phyloP scores from a whole-genome alignment of 2,329 filamentous ascomycete species.

The Epichloe elymi region DNA sequence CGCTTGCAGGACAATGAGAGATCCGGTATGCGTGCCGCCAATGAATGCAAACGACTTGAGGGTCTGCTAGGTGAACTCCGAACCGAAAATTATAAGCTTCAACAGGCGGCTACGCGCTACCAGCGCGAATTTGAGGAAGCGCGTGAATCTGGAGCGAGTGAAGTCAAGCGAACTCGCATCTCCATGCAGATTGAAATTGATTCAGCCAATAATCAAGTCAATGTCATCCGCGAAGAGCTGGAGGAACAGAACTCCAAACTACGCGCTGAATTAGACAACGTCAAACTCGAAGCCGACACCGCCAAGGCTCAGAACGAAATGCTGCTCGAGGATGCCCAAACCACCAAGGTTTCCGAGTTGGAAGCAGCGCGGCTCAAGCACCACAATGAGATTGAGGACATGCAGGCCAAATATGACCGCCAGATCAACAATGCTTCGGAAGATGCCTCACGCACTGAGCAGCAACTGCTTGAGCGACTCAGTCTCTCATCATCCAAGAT shows the following conservation, averaged over 20 bases:
- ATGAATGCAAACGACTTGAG: constrained; percentile 49
- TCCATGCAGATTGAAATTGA: constrained; percentile 74
- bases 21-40: constrained; percentile 49
- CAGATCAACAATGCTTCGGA: constrained; percentile 62
- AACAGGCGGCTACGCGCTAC: constrained; percentile 53
- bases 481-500: constrained; percentile 73
- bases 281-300: constrained; percentile 68
- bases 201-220: constrained; percentile 71
- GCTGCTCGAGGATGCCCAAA: constrained; percentile 68
- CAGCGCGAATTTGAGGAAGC: constrained; percentile 78
- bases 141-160: constrained; percentile 62
- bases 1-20: constrained; percentile 51
- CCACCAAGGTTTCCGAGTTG: constrained; percentile 46
- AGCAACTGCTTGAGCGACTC: constrained; percentile 68
- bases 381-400: constrained; percentile 57
- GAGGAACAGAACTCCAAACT: constrained; percentile 66
- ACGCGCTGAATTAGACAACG: constrained; percentile 62
- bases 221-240: constrained; percentile 66
- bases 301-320: constrained; percentile 71
- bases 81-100: constrained; percentile 57
- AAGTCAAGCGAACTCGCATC: constrained; percentile 68
- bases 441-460: constrained; percentile 68
- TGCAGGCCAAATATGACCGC: constrained; percentile 62
- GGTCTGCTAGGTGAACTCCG: constrained; percentile 40
- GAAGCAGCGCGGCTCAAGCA: constrained; percentile 43